Evolutionary conservation across 306 rosid species (phyloP).

Genomic region (Casuarina cunninghamiana): DNA sequence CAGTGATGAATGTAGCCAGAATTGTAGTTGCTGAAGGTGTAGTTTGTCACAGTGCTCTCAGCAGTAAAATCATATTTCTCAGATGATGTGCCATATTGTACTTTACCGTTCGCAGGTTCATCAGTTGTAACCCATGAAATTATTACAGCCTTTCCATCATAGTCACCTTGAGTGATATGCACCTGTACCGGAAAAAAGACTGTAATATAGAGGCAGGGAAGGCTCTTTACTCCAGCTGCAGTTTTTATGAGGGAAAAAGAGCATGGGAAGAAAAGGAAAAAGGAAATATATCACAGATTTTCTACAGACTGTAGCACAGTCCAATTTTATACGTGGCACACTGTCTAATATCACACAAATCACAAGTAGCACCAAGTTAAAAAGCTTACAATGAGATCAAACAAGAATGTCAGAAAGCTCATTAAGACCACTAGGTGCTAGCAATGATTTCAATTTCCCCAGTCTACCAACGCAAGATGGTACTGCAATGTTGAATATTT

Average conservation of each 20-base stretch:
- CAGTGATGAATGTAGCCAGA: constrained; percentile 96
- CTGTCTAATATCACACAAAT: not conserved
- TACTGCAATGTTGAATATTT: not conserved
- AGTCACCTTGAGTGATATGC: constrained; percentile 98
- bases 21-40: constrained; percentile 71
- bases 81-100: constrained; percentile 62
- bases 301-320: not conserved
- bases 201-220: not conserved
- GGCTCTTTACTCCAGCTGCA: not conserved
- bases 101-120: constrained; percentile 60
- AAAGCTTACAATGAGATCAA: not conserved
- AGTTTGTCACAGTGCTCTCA: constrained; percentile 60
- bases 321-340: not conserved
- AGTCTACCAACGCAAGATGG: not conserved
- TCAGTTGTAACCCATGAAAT: constrained; percentile 86
- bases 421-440: not conserved
- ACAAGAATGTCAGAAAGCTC: not conserved
- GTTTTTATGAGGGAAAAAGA: not conserved
- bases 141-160: constrained; percentile 87
- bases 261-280: not conserved
- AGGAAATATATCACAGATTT: not conserved
- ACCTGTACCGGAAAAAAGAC: constrained; percentile 45
- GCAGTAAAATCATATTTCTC: constrained; percentile 48
- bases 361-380: not conserved
- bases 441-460: not conserved